Evolutionary conservation across 805 yeast species (phyloP), one percentile per base, ranked within the genome.

Genomic region (Myxozyma sirexii): DNA sequence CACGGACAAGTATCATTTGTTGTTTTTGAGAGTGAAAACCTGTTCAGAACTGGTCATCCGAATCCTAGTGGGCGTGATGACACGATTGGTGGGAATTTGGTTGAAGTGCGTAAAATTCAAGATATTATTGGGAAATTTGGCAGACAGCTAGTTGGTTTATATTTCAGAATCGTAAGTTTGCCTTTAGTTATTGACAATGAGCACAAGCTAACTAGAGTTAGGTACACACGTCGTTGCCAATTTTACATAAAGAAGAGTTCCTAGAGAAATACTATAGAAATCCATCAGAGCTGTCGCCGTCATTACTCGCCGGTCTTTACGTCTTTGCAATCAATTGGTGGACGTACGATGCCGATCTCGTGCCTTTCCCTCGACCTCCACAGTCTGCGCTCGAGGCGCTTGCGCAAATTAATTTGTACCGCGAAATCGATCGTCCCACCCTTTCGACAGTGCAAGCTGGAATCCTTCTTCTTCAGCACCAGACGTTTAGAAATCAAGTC

Each of bases 391-490:
- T 67, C 12, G 68, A 68, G 47, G 64, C 66, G 2, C 52, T 67
- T 12, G 65, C 66, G 4, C 57, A 51, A 42, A 55, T 48, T 19
- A 57, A 57, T 24, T 60, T 68, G 24, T 51, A 59, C 21, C 62
- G 68, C n/a, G 71, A 68, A 57, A 59, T 68, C 17, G 66, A 58
- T 27, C 63, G 66, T 77, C 59, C 73, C 1, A 74, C 74, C 41
- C 64, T 74, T 21, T 72, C 77, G 4, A 74, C 75, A 1, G 69
- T 77, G 19, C 81, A 78, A 63, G 78, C 77, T 0, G 73, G 78
- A 3, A 62, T 78, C 27, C 63, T 78, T 27, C 60, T 78, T 69
- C 78, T 60, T 77, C 83, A 68, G 63, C 85, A 84, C 74, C 83
- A 63, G 53, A 61, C 66, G n/a, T 62, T 63, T 42, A 62, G 66